Percentiles rank a stretch among this genome's conserved stretches.
These are phyloP conservation scores for Ustilago esculenta DNA, from an alignment of 1,284 basidiomycete species.

Conservation along the genomic window DNA sequence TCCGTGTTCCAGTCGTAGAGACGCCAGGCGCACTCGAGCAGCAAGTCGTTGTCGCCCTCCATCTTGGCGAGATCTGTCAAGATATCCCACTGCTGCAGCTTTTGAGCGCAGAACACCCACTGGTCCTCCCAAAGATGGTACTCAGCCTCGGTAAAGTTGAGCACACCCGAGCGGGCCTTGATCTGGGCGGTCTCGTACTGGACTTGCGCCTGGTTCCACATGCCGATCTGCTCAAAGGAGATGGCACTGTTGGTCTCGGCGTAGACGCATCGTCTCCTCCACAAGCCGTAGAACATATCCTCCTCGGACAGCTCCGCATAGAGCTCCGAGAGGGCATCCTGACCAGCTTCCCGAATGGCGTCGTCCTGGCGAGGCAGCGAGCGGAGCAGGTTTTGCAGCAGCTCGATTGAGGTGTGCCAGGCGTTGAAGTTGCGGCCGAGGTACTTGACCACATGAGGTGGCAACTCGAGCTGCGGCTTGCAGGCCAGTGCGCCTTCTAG, in stretches of 20 bases:
- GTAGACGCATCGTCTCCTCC: constrained; percentile 87
- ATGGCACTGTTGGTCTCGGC: constrained; percentile 91
- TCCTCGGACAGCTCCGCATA: constrained; percentile 96
- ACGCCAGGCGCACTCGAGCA: constrained; percentile 96
- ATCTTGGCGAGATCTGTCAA: constrained; percentile 80
- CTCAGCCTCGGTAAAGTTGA: constrained; percentile 93
- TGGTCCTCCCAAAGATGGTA: constrained; percentile 99
- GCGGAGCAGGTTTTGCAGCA: constrained; percentile 82
- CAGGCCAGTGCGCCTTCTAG: constrained; percentile 86
- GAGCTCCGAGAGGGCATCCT: constrained; percentile 91
- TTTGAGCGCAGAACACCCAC: constrained; percentile 95
- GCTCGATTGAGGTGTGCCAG: constrained; percentile 91
- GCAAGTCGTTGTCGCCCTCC: constrained; percentile 90
- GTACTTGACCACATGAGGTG: constrained; percentile 95
- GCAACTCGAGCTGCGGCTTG: constrained; percentile 84
- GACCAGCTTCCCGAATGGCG: constrained; percentile 82
- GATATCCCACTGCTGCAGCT: constrained; percentile 96
- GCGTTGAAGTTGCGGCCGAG: constrained; percentile 94
- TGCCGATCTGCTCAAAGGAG: constrained; percentile 94
- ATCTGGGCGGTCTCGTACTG: constrained; percentile 91
- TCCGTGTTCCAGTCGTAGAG: constrained; percentile 85
- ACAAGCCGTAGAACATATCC: constrained; percentile 96
- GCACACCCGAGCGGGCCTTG: constrained; percentile 81
- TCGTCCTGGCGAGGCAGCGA: constrained; percentile 75
- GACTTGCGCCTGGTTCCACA: constrained; percentile 92